Evolutionary conservation across 192 early-diverging fungal species (phyloP), one percentile per base, ranked within the genome.

Genomic region (Linnemannia hyalina): DNA sequence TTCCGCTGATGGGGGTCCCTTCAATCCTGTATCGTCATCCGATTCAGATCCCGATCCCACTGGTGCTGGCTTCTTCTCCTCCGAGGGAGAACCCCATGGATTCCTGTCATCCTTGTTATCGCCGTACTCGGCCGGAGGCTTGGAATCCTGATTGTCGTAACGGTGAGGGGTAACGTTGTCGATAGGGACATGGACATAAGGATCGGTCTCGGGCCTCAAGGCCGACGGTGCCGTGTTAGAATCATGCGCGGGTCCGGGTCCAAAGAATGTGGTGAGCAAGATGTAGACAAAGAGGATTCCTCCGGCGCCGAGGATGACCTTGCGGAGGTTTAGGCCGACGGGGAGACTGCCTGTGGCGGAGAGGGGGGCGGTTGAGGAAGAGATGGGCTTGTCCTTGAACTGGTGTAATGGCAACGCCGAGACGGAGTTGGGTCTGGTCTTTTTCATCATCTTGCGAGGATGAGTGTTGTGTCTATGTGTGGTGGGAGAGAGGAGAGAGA

Each of bases 381-480:
- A 18, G 22, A 86, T 20, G 52, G 84, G 84, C 72, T 86, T 86
- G 76, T 86, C 84, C 76, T 86, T 86, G 76, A 86, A 86, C 68
- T 86, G 84, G 32, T 86, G 84, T 52, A 80, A 80, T 36, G 84
- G 84, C 35, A 86, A 54, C 23, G 81, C 79, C 20, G 80, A 80
- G 52, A 81, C 79, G 18, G 84, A 86, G 42, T 75, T 86, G 23
- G 84, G 84, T 77, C 84, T 81, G n/a, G 79, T 13, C 35, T 86
- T 86, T 65, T 81, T 86, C 84, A 81, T 86, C 18, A 49, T 76
- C 6, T 23, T 40, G 1, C 38, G 42, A 11, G 49, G 32, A 65
- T 63, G 60, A 46, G 44, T 40, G 29, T 20, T 40, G n/a, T 68
- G 46, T 54, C 44, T 41, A 22, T 78, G 46, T 5, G 60, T 52